Percentiles rank a stretch among this genome's conserved stretches.
phyloP scores from a whole-genome alignment of 2,329 filamentous ascomycete genomes.

The Ceratocystis cacaofunesta region DNA sequence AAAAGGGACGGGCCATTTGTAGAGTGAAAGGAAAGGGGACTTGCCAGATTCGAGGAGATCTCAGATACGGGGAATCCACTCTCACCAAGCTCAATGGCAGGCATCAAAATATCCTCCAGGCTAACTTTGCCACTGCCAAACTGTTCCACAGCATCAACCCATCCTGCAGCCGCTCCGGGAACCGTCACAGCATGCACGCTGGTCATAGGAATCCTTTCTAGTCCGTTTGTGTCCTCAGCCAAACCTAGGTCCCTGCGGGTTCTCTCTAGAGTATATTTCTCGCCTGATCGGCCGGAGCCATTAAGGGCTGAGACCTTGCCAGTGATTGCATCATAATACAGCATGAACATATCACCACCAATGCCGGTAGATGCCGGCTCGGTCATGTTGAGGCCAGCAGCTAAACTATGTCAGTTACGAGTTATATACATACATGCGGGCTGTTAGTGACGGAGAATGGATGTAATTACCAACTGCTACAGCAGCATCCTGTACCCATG shows the following conservation, averaged over 20 bases:
- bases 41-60: conserved; percentile 51
- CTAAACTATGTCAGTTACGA: conserved; percentile 28
- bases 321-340: conserved; percentile 75
- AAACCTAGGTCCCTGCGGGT: conserved; percentile 57
- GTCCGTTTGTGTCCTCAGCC: conserved; percentile 39
- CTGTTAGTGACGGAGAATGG: not conserved
- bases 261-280: conserved; percentile 51
- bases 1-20: not conserved
- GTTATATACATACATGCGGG: not conserved
- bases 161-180: conserved; percentile 81
- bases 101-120: conserved; percentile 61
- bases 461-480: conserved; percentile 61
- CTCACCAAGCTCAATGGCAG: conserved; percentile 75
- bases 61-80: conserved; percentile 83
- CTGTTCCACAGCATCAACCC: conserved; percentile 74
- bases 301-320: conserved; percentile 77
- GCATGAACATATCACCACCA: conserved; percentile 91
- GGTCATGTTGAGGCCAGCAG: conserved; percentile 82
- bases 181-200: conserved; percentile 75
- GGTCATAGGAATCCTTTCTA: conserved; percentile 50
- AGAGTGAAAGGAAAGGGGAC: conserved; percentile 23
- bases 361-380: conserved; percentile 90
- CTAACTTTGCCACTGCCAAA: conserved; percentile 80
- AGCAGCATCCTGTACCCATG: conserved; percentile 62
- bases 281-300: conserved; percentile 73